Base-by-base conservation (phyloP, 495 filamentous ascomycete species). In the Tuber borchii region DNA sequence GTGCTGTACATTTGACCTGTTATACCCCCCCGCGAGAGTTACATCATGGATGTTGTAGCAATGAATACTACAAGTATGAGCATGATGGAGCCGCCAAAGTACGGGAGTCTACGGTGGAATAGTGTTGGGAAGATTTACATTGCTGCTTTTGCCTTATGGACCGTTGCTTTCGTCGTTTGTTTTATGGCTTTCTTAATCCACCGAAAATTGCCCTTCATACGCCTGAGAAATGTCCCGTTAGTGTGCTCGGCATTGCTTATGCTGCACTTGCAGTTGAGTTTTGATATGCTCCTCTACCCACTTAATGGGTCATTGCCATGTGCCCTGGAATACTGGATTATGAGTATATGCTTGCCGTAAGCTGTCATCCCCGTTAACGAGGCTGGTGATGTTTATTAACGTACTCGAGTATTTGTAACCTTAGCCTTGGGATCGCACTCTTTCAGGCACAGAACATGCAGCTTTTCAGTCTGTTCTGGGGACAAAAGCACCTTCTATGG, bases 401-500 rank as follows among this genome's bases (percentile, higher is more conserved):
- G 68, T 43, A 12, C 42, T 43, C 39, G 39, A 12, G 42, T 40
- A 31, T 73, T 72, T 74, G 31, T 61, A 34, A 40, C 48, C 10
- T 51, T 61, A 81, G 79, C 42, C 74, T 81, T 42, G 80, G 80
- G 31, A 82, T 82, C 42, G 80, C 80, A 2, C 77, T 81, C 74
- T 82, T 82, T 34, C 80, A 82, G 45, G 76, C 77, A n/a, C 81
- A 82, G 51, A 82, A 82, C 48, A 82, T 82, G 80, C 80, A 82
- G 48, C 76, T 82, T 2, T 79, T 82, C 46, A 74, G 77, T 65
- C 71, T 79, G 43, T 82, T 74, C 43, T 82, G 77, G 80, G 73
- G 75, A 19, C 80, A 82, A 48, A 78, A 77, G 31, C 74, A 79
- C 69, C 75, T 82, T 34, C 37, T 80, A 43, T 80, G 74, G 76